Evolutionary conservation across 768 basidiomycete species (phyloP), one percentile per base, ranked within the genome.

Genomic region (Boletus sensibilis): DNA sequence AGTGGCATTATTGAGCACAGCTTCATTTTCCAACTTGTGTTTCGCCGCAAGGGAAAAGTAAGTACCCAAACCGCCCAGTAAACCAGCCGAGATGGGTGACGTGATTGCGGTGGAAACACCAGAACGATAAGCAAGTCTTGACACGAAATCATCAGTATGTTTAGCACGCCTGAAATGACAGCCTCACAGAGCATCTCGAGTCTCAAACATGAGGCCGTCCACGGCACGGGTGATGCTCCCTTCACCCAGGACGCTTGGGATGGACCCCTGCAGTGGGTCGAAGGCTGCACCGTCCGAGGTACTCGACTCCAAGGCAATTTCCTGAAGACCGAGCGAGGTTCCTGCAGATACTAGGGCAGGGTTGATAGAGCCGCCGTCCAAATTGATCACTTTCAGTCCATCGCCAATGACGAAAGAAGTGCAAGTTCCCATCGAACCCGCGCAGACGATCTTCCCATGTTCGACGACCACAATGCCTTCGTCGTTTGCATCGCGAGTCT

Each of bases 31-130:
- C 25, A 94, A 78, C 29, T 79, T 78, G 67, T 88, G 79, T 13
- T 70, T 68, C 0, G 86, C 83, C 1, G 82, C 82, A 1, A 82
- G 78, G 20, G 79, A 79, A 69, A 91, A 86, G 12, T 80, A 77
- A 6, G 81, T 79, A 16, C 85, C 82, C 37, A 92, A 66, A 0
- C 92, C 92, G 0, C 75, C 69, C 34, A 90, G 66, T 61, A 90
- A 81, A 8, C 86, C 82, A 8, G 47, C 20, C 3, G 82, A 77
- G 7, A 72, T 65, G 0, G 92, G 92, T 0, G 85, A 80, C 0
- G 80, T 77, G 14, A 94, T 76, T 1, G 80, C 88, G 1, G 78
- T 80, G 2, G 90, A 90, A 3, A 94, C 87, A 4, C 92, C 92
- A 8, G 78, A 72, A 20, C 83, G 82, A 64, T 91, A 89, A 0